These are phyloP conservation scores for Aspergillus diversus DNA, from an alignment of 495 filamentous ascomycete species.

Conservation along the genomic window DNA sequence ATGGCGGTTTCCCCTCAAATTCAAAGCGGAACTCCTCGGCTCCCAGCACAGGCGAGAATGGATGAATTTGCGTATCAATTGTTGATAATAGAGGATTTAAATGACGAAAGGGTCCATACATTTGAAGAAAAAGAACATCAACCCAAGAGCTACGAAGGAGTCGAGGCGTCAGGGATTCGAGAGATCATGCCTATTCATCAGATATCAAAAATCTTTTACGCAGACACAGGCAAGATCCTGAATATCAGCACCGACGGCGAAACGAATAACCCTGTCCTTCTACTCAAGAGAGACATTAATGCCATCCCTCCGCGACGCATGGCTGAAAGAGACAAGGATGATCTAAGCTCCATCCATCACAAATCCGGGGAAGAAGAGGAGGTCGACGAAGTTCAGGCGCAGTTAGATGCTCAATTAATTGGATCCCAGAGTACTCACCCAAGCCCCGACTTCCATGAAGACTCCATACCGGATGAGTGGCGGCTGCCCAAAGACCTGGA, in stretches of 20 bases:
- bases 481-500: conserved; percentile 79
- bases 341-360: background rate
- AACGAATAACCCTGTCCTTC: conserved; percentile 80
- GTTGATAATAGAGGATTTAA: conserved; percentile 86
- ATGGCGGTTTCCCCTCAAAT: conserved; percentile 32
- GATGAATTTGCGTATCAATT: conserved; percentile 89
- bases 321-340: conserved; percentile 54
- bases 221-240: conserved; percentile 91
- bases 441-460: conserved; percentile 35
- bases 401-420: conserved; percentile 70
- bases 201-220: conserved; percentile 96
- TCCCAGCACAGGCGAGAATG: conserved; percentile 53
- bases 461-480: conserved; percentile 55
- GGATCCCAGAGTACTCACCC: conserved; percentile 41
- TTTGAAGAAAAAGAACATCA: conserved; percentile 67
- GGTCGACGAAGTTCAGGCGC: conserved; percentile 59
- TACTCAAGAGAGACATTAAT: conserved; percentile 83
- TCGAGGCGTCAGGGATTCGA: conserved; percentile 75
- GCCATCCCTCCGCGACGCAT: conserved; percentile 72
- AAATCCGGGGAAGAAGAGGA: conserved; percentile 37
- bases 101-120: conserved; percentile 87
- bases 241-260: conserved; percentile 82
- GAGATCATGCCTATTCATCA: conserved; percentile 87
- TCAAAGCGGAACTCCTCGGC: conserved; percentile 27
- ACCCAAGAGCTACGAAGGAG: conserved; percentile 69